These are phyloP conservation scores for Colletotrichum sp. DNA, from an alignment of 2,329 filamentous ascomycete species.

Conservation along the genomic window DNA sequence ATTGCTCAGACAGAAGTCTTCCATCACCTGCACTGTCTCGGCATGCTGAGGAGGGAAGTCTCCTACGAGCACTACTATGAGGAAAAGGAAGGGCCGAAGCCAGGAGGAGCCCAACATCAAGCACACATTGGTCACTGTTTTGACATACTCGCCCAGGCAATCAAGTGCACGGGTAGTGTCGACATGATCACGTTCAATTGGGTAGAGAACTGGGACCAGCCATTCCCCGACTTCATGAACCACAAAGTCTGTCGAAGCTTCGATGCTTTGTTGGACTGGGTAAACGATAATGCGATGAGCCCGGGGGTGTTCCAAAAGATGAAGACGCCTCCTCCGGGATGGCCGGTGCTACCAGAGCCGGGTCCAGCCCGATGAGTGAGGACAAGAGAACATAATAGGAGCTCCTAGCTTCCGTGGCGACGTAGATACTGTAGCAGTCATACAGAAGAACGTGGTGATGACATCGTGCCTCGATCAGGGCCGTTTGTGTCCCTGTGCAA, in stretches of 20 bases:
- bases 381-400: background rate
- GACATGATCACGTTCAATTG: constrained; percentile 36
- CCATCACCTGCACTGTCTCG: constrained; percentile 42
- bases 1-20: constrained; percentile 38
- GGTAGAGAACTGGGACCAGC: constrained; percentile 29
- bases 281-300: constrained; percentile 12
- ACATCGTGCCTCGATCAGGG: background rate
- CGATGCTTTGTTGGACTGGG: constrained; percentile 22
- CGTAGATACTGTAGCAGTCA: background rate
- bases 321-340: background rate
- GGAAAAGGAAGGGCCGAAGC: background rate
- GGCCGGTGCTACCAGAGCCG: background rate
- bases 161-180: constrained; percentile 33
- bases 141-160: constrained; percentile 29
- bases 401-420: background rate
- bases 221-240: constrained; percentile 35
- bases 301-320: background rate
- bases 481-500: background rate
- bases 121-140: constrained; percentile 34
- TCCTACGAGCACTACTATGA: constrained; percentile 10
- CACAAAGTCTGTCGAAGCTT: constrained; percentile 34
- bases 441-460: background rate
- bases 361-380: background rate
- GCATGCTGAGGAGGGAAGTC: constrained; percentile 29
- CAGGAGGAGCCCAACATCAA: constrained; percentile 2